These are phyloP conservation scores for Drosera capensis DNA, from an alignment of 148 eudicot species.

Conservation along the genomic window DNA sequence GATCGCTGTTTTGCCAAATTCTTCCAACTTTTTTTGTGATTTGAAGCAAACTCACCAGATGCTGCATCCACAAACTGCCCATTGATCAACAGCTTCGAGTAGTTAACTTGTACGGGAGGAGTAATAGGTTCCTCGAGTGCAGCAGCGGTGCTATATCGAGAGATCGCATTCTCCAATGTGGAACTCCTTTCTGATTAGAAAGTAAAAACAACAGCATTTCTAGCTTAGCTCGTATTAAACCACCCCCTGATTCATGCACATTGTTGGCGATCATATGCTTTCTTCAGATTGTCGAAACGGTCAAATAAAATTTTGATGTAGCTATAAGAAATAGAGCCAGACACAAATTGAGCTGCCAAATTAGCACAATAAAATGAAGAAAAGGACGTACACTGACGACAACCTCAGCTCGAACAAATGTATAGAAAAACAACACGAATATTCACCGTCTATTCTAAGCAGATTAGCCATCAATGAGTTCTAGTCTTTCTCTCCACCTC, in stretches of 20 bases:
- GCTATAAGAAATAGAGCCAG: no score
- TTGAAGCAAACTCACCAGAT: slow-evolving; percentile 24
- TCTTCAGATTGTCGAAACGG: neutral
- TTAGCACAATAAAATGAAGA: no score
- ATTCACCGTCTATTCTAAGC: no score
- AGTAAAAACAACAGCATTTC: neutral
- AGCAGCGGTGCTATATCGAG: slow-evolving; percentile 38
- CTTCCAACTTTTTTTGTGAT: no score
- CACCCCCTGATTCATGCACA: neutral
- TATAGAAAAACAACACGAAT: no score
- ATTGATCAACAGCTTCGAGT: slow-evolving; percentile 52
- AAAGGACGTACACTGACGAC: no score
- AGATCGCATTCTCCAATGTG: slow-evolving; percentile 16
- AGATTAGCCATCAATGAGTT: no score
- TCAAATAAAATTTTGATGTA: neutral
- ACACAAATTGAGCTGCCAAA: no score
- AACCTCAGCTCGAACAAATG: no score
- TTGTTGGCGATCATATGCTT: neutral
- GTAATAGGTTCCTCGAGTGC: slow-evolving; percentile 35
- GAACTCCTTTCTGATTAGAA: slow-evolving; percentile 19
- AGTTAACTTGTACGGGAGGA: slow-evolving; percentile 41
- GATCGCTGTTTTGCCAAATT: no score
- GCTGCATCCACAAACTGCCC: slow-evolving; percentile 60
- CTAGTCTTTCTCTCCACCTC: no score
- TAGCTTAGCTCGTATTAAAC: neutral